phyloP scores from a whole-genome alignment of 331 rosid species.

The Acacia concinna region DNA sequence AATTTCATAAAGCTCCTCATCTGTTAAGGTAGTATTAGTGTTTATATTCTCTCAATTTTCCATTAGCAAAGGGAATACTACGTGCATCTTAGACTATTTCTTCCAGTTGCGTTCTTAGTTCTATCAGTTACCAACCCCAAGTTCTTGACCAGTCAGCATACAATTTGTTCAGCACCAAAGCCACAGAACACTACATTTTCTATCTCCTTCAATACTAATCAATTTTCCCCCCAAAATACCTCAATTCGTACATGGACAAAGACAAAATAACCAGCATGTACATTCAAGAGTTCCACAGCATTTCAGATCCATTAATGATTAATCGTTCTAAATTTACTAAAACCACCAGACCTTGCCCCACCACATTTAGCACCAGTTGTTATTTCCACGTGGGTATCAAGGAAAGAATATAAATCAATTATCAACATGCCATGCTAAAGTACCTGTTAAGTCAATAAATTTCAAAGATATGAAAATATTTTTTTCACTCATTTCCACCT shows the following conservation, averaged over 20 bases:
- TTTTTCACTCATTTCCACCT: background rate
- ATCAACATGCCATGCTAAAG: background rate
- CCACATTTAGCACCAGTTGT: background rate
- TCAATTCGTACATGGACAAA: constrained; percentile 1
- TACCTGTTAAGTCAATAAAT: constrained; percentile 7
- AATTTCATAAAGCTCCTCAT: too few relatives aligned
- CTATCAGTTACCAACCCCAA: too few relatives aligned
- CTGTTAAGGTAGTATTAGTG: too few relatives aligned
- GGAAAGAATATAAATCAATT: constrained; percentile 5
- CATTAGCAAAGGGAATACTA: too few relatives aligned
- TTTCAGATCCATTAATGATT: background rate
- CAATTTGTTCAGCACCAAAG: constrained; percentile 22
- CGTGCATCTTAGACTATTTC: too few relatives aligned
- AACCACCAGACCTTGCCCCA: constrained; percentile 5
- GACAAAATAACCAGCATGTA: constrained; percentile 15
- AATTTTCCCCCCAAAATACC: too few relatives aligned
- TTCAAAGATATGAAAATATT: too few relatives aligned
- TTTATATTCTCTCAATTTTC: too few relatives aligned
- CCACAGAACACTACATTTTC: constrained; percentile 1
- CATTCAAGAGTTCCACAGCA: constrained; percentile 18
- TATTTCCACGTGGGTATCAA: constrained; percentile 4
- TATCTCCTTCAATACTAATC: background rate
- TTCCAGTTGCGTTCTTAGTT: too few relatives aligned
- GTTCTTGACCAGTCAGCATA: constrained; percentile 13
- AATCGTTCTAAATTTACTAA: background rate